Evolutionary conservation across 371 early-diverging fungal genomes (phyloP).

Genomic region (Capniomyces stellatus): DNA sequence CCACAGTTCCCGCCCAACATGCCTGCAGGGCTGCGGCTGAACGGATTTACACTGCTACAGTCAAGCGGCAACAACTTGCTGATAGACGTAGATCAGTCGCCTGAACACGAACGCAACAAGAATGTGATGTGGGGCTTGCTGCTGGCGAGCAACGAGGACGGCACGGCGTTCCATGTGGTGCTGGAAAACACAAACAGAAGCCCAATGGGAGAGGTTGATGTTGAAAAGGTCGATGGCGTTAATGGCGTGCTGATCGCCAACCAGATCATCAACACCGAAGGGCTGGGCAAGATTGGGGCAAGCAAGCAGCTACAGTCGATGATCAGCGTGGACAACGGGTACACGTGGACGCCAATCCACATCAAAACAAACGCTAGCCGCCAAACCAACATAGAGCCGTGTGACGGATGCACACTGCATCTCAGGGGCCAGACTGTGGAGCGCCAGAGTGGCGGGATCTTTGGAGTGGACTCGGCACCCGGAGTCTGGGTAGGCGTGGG

Average conservation of each 20-base stretch:
- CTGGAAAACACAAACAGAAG: conserved; percentile 65
- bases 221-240: conserved; percentile 74
- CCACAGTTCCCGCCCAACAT: conserved; percentile 73
- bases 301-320: conserved; percentile 46
- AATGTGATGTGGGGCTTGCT: conserved; percentile 53
- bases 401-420: conserved; percentile 44
- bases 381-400: conserved; percentile 16
- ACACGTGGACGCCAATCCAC: conserved; percentile 33
- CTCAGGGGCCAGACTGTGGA: conserved; percentile 54
- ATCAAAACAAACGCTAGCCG: conserved; percentile 38
- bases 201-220: conserved; percentile 55
- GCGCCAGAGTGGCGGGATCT: conserved; percentile 40
- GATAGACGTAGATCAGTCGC: conserved; percentile 46
- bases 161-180: conserved; percentile 49
- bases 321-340: conserved; percentile 77
- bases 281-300: conserved; percentile 29
- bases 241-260: conserved; percentile 78
- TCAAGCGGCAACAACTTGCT: conserved; percentile 43
- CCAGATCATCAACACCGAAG: conserved; percentile 51
- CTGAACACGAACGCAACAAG: conserved; percentile 8
- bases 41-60: conserved; percentile 52
- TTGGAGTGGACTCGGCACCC: conserved; percentile 46
- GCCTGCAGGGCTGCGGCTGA: conserved; percentile 45
- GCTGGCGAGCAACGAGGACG: conserved; percentile 66
- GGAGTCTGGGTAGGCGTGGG: conserved; percentile 84